These are phyloP conservation scores for Xylariaceae sp. DNA, from an alignment of 2,329 filamentous ascomycete species.

Conservation along the genomic window DNA sequence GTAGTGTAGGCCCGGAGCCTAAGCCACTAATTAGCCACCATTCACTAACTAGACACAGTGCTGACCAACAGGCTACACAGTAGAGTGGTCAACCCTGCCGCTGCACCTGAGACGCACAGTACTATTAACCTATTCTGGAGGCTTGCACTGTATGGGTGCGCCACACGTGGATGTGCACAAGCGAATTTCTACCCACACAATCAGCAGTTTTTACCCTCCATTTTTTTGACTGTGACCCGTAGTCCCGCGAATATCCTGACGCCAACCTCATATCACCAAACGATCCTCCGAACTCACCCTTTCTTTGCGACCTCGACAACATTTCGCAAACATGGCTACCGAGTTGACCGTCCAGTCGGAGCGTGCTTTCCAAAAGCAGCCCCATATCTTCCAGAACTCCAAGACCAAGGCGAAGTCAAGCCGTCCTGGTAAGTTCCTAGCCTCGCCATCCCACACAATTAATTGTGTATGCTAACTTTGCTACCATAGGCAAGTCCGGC, in stretches of 20 bases:
- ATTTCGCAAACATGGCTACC: constrained; percentile 76
- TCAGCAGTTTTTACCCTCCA: constrained; percentile 20
- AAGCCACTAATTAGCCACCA: not conserved
- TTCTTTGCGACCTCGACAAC: constrained; percentile 39
- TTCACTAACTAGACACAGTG: not conserved
- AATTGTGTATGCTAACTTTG: constrained; percentile 5
- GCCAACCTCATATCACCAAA: constrained; percentile 24
- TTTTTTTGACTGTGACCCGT: constrained; percentile 19
- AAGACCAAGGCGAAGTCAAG: constrained; percentile 84
- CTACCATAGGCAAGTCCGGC: constrained; percentile 39
- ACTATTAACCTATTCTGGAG: too few relatives aligned
- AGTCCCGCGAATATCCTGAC: constrained; percentile 19
- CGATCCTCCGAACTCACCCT: constrained; percentile 26
- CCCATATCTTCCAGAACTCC: constrained; percentile 98
- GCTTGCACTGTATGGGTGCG: not conserved
- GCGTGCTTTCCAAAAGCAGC: constrained; percentile 99
- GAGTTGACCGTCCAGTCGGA: constrained; percentile 99
- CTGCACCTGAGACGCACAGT: not conserved
- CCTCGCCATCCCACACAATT: not conserved
- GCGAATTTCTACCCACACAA: constrained; percentile 25
- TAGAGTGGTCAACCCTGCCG: not conserved
- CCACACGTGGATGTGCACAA: constrained; percentile 21
- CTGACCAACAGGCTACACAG: not conserved
- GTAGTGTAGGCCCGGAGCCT: too few relatives aligned
- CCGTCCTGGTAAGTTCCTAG: constrained; percentile 47